Base-by-base conservation (phyloP, 2,329 filamentous ascomycete species). In the Sporothrix mexicana region DNA sequence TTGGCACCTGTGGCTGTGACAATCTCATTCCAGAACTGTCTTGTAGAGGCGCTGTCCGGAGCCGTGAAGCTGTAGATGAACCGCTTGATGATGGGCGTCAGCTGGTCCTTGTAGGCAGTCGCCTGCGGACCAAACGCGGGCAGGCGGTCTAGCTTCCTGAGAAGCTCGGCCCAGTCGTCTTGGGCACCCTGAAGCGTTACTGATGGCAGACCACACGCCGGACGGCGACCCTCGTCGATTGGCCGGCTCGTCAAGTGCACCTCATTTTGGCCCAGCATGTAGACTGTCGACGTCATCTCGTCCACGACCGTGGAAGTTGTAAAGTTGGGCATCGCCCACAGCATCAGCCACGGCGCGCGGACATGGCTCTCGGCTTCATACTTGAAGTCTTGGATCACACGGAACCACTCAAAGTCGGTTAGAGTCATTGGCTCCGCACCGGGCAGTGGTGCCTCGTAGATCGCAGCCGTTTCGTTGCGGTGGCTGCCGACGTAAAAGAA, bases 401-500 rank as follows among this genome's bases (percentile, higher is more conserved):
- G 51, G 30, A 76, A 74, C 76, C 76, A 76, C 51, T 75, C 76
- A 68, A 69, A 66, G 61, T 79, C 77, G 57, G 76, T 74, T 12
- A 79, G 74, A n/a, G 75, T 66, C 25, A 88, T 82, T 30, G 83
- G 80, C 72, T 85, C 78, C 73, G 83, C 80, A 0, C 81, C 84
- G 12, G 47, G 59, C 23, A 10, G 0, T 1, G 25, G 84, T 7
- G 80, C 75, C 8, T 88, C 85, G 74, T 88, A 88, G 15, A 83
- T 71, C 5, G 79, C 76, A 1, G 85, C 80, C 0, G 87, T 69
- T 6, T 83, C 79, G 68, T 88, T 85, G 6, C 84, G 81, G 74
- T 88, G 80, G 0, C 78, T 78, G 43, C 83, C 82, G 79, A 88
- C 83, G 77, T 84, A 88, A 70, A 85, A 82, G 76, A 84, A 85